Base-by-base conservation (phyloP, 1,284 basidiomycete genomes). In the Coniferiporia weirii region DNA sequence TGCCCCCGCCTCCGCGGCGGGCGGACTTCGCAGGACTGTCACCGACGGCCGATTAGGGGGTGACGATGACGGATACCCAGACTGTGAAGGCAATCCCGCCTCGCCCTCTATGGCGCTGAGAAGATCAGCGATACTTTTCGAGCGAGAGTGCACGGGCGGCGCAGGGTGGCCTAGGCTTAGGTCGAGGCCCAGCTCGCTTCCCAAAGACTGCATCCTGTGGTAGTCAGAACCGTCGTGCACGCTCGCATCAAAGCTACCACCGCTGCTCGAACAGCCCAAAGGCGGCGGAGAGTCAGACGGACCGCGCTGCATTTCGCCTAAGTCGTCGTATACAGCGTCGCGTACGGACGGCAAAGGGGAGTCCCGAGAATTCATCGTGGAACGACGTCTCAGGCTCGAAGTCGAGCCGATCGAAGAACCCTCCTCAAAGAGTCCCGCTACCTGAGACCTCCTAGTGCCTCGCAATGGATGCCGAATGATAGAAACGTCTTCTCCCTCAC, bases 371-470 rank as follows among this genome's bases (percentile, higher is more conserved):
- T 27, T 27, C 27, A 27, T 27, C 27, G 5, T 5, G 27, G 27
- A 27, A 27, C 27, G 27, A 27, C 27, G 27, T 27, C 27, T 27
- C 27, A 27, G 27, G 27, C 27, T 27, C 27, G 27, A 27, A 27
- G 27, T 27, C 5, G 27, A 66, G 10, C 32, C 48, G 6, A 20
- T 19, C 15, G 27, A 49, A 6, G 49, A 22, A n/a, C 36, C 45
- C 20, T 50, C 56, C 61, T 84, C 82, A 63, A 90, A 89, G 7
- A 89, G 71, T 8, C 84, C 85, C 19, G 85, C 32, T n/a, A 38
- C 48, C 32, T 35, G 46, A 4, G 38, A 3, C 12, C 8, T 40
- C 38, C 32, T 32, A n/a, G 38, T 27, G 27, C 5, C 27, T 27
- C 27, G 27, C 27, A 27, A 5, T 27, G 5, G 27, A 27, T 27